Percentiles rank a stretch among this genome's conserved stretches.
phyloP scores from a whole-genome alignment of 1,139 yeast genomes.

The Suzukiozyma palmioleophila region DNA sequence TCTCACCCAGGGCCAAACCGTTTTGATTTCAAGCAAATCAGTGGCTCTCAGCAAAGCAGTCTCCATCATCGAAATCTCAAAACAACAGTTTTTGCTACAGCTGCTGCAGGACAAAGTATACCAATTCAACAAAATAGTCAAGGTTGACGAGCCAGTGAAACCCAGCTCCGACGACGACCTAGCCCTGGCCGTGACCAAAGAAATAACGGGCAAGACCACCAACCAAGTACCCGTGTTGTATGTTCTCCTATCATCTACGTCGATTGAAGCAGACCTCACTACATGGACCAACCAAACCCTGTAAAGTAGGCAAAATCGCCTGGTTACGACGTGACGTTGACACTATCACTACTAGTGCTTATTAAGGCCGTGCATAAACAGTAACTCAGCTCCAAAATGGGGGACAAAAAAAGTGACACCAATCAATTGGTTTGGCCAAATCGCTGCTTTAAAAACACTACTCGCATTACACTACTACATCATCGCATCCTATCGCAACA shows the following conservation, averaged over 20 bases:
- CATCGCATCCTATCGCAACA: no score
- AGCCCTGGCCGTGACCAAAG: not conserved
- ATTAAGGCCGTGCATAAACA: no score
- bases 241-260: slow-evolving; percentile 3
- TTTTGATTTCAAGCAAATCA: slow-evolving; percentile 16
- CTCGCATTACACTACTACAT: no score
- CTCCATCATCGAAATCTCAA: slow-evolving; percentile 25
- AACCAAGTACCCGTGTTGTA: slow-evolving; percentile 3
- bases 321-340: no score
- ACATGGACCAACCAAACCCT: slow-evolving; percentile 1
- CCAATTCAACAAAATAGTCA: slow-evolving; percentile 11
- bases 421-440: no score
- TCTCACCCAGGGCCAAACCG: slow-evolving; percentile 7
- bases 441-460: no score
- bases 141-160: slow-evolving; percentile 7
- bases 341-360: no score
- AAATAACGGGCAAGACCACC: not conserved
- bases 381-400: no score
- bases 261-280: not conserved
- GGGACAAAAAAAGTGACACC: no score
- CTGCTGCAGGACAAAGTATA: not conserved
- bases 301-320: no score
- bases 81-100: slow-evolving; percentile 9
- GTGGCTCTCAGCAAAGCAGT: slow-evolving; percentile 21
- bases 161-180: slow-evolving; percentile 8